phyloP scores from a whole-genome alignment of 108 stramenopile genomes.

The Pseudonitzschia multistriata region DNA sequence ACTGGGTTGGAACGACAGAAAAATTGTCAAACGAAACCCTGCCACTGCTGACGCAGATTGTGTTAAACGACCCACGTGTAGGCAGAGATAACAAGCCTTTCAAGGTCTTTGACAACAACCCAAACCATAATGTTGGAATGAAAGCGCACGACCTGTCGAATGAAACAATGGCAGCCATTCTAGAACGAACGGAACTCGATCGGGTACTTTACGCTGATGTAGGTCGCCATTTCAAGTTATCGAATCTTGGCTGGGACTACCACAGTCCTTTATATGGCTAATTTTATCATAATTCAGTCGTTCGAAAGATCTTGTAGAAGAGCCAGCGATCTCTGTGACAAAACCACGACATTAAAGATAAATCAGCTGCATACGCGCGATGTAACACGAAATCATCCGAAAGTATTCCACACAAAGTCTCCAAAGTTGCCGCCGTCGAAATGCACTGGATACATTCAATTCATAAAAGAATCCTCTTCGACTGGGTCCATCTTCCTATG shows the following conservation, averaged over 20 bases:
- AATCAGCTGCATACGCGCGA: no score
- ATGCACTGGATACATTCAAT: no score
- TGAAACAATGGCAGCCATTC: background rate
- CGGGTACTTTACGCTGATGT: background rate
- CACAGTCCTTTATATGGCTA: background rate
- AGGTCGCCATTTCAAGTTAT: background rate
- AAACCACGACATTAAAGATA: no score
- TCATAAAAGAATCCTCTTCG: no score
- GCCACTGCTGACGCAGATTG: slow-evolving; percentile 18
- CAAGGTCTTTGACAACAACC: slow-evolving; percentile 7
- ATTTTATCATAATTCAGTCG: background rate
- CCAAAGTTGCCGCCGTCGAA: no score
- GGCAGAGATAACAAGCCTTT: background rate
- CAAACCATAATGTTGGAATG: background rate
- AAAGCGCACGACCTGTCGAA: background rate
- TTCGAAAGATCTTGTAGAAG: no score
- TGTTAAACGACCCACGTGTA: background rate
- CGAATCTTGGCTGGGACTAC: slow-evolving; percentile 15
- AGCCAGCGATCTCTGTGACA: no score
- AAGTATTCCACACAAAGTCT: no score
- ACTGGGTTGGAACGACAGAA: slow-evolving; percentile 42
- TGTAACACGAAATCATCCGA: no score
- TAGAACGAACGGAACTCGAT: background rate
- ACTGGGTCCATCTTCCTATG: no score
- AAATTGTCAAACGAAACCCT: slow-evolving; percentile 28